Percentiles rank a stretch among this genome's conserved stretches.
phyloP scores from a whole-genome alignment of 2,329 filamentous ascomycete species.

The Diaporthe citriasiana region DNA sequence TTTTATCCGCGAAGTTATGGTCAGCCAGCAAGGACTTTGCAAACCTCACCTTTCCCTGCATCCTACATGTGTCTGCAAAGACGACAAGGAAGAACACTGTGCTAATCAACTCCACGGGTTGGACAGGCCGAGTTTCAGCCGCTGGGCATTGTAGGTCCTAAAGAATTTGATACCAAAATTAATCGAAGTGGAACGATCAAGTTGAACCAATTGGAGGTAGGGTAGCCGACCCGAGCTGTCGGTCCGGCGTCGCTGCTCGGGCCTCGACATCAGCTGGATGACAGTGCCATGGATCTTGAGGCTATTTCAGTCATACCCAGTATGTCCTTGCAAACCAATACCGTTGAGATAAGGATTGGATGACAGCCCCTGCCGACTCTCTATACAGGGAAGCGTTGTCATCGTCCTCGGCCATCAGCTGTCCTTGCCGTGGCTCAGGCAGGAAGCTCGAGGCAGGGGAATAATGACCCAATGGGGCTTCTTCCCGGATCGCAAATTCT shows the following conservation, averaged over 20 bases:
- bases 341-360: not conserved
- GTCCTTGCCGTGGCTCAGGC: not conserved
- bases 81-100: constrained; percentile 65
- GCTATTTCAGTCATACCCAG: too few species aligned
- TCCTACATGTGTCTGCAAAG: constrained; percentile 58
- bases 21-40: constrained; percentile 83
- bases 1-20: constrained; percentile 75
- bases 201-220: too few species aligned
- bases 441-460: not conserved
- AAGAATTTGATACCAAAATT: too few species aligned
- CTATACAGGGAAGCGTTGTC: not conserved
- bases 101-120: too few species aligned
- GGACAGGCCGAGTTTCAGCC: constrained; percentile 69
- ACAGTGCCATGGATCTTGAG: too few species aligned
- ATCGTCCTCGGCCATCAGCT: not conserved
- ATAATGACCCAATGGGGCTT: not conserved
- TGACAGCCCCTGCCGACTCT: not conserved
- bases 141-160: constrained; percentile 48
- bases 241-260: too few species aligned
- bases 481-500: not conserved
- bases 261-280: not conserved
- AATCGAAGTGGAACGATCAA: too few species aligned
- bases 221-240: too few species aligned
- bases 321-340: not conserved
- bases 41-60: constrained; percentile 66